Conservation (phyloP, 106 monocot species). For the Hemerocallis citrina region DNA sequence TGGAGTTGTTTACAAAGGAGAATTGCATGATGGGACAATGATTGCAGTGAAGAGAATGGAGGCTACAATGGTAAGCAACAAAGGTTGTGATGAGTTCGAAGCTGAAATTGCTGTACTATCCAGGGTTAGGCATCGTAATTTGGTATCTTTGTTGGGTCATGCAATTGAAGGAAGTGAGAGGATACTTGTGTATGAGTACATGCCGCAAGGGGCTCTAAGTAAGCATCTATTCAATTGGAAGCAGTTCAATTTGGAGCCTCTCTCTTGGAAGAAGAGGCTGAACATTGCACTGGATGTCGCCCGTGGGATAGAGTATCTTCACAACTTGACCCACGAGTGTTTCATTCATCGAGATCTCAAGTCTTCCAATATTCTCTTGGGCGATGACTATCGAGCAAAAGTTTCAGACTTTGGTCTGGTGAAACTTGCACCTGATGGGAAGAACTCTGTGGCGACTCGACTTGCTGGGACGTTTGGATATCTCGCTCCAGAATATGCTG, state of each 20-base stretch:
- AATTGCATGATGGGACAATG: constrained; percentile 40
- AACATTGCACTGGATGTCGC: constrained; percentile 49
- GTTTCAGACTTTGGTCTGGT: constrained; percentile 62
- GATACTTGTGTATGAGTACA: constrained; percentile 54
- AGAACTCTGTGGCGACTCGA: constrained; percentile 38
- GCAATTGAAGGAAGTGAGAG: constrained; percentile 41
- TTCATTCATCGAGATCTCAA: constrained; percentile 66
- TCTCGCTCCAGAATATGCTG: constrained; percentile 59
- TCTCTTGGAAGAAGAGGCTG: constrained; percentile 56
- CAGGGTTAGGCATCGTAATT: constrained; percentile 39
- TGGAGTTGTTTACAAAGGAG: constrained; percentile 54
- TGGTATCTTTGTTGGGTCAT: constrained; percentile 46
- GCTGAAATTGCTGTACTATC: constrained; percentile 58
- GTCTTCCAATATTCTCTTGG: constrained; percentile 56
- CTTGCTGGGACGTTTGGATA: constrained; percentile 70
- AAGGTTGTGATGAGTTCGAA: constrained; percentile 41
- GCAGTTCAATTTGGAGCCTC: constrained; percentile 29
- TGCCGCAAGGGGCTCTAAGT: constrained; percentile 55
- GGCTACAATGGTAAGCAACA: constrained; percentile 20
- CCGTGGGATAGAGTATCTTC: constrained; percentile 55
- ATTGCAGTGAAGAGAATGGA: constrained; percentile 65
- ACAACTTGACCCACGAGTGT: constrained; percentile 40
- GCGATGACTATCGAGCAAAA: constrained; percentile 47
- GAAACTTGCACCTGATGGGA: constrained; percentile 46
- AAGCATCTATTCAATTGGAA: constrained; percentile 52